Conservation (phyloP, 2,329 filamentous ascomycete genomes). For the Colletotrichum noveboracense region DNA sequence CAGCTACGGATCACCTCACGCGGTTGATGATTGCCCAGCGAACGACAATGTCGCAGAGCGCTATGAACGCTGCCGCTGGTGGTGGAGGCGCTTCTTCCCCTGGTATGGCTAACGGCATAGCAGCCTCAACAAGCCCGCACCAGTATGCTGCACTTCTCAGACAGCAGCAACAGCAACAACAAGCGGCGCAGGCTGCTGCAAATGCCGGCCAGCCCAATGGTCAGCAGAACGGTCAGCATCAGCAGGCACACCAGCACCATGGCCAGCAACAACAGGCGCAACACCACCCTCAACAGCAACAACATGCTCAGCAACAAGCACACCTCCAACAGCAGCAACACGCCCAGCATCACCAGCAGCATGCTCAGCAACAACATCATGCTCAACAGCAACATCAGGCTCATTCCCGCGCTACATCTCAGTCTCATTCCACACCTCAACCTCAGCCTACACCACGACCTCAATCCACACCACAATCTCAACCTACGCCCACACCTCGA, state of each 20-base stretch:
- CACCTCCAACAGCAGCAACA: constrained; percentile 15
- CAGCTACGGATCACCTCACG: constrained; percentile 56
- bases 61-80: constrained; percentile 62
- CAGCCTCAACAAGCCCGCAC: constrained; percentile 57
- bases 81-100: constrained; percentile 36
- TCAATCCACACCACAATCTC: constrained; percentile 6
- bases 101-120: constrained; percentile 53
- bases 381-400: constrained; percentile 2
- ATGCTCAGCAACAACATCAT: background rate
- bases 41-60: constrained; percentile 47
- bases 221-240: constrained; percentile 20
- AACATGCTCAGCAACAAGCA: constrained; percentile 8
- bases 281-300: constrained; percentile 13
- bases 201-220: constrained; percentile 25
- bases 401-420: constrained; percentile 1
- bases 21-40: constrained; percentile 53
- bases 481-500: background rate
- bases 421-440: background rate
- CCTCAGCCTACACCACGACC: constrained; percentile 12
- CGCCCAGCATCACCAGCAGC: constrained; percentile 17
- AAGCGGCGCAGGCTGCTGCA: constrained; percentile 35
- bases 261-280: constrained; percentile 21
- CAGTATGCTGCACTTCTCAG: constrained; percentile 65
- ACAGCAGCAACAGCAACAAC: constrained; percentile 58
- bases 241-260: constrained; percentile 20